Percentiles rank a stretch among this genome's conserved stretches.
phyloP scores from a whole-genome alignment of 2,329 filamentous ascomycete genomes.

The Botrytis cinerea region DNA sequence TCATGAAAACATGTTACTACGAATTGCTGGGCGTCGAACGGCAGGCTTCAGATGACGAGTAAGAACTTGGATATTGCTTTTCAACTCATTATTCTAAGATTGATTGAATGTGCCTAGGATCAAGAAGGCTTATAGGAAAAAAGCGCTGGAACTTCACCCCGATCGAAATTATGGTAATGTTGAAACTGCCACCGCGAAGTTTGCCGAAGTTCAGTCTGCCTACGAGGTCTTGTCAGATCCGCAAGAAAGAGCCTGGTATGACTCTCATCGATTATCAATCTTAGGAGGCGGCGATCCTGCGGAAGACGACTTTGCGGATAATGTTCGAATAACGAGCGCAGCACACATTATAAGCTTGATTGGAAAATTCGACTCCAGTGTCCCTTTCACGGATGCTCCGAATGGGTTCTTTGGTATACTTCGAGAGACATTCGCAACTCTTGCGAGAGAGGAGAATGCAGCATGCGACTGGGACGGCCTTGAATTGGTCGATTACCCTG shows the following conservation, averaged over 20 bases:
- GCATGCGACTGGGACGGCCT: slow-evolving; percentile 69
- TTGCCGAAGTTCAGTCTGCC: slow-evolving; percentile 89
- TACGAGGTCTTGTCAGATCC: slow-evolving; percentile 96
- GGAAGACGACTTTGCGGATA: slow-evolving; percentile 60
- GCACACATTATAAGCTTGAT: slow-evolving; percentile 79
- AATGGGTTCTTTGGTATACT: slow-evolving; percentile 84
- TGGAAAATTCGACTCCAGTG: slow-evolving; percentile 73
- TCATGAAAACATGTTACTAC: slow-evolving; percentile 76
- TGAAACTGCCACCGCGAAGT: slow-evolving; percentile 78
- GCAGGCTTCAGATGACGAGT: slow-evolving; percentile 80
- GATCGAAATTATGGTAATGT: slow-evolving; percentile 89
- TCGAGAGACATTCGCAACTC: slow-evolving; percentile 72
- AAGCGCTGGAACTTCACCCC: slow-evolving; percentile 90
- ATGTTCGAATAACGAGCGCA: slow-evolving; percentile 74
- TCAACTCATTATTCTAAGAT: slow-evolving; percentile 4
- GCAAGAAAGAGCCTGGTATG: slow-evolving; percentile 96
- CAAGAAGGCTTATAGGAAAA: slow-evolving; percentile 88
- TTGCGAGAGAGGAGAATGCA: slow-evolving; percentile 77
- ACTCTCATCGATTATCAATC: slow-evolving; percentile 87
- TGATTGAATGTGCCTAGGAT: slow-evolving; percentile 56
- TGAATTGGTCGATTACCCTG: slow-evolving; percentile 68
- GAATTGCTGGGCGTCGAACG: slow-evolving; percentile 75
- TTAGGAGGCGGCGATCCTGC: slow-evolving; percentile 51
- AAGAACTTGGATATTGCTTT: slow-evolving; percentile 33
- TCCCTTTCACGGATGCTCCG: slow-evolving; percentile 78